Evolutionary conservation across 306 rosid genomes (phyloP), one percentile per base, ranked within the genome.

Genomic region (peach (Prunus persica)): DNA sequence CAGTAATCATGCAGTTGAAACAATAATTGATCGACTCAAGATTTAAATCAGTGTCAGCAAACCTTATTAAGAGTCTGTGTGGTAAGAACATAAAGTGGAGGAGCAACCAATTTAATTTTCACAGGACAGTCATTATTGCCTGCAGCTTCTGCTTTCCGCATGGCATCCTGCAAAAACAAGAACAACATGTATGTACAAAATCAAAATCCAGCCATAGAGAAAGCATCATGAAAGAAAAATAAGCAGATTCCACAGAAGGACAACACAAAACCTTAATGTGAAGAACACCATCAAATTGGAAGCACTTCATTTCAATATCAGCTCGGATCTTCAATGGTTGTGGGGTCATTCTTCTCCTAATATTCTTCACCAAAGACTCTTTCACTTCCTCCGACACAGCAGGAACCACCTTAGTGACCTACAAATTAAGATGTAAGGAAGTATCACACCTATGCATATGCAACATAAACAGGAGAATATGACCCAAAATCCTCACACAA

Each of bases 1-100:
- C 19, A 18, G 10, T n/a, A 24, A 45, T 62, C 60, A 50, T 28
- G 51, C 27, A 62, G 22, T n/a, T 45, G 27, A 55, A 47, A 19
- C 9, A 13, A 63, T 14, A 54, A 55, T 11, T 70, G 13, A 79
- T 45, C 60, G 72, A 50, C 78, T 52, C 19, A 70, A 76, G n/a
- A 38, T 45, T 46, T 54, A 52, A 3, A 47, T 15, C 2, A 66
- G n/a, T 9, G 47, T 72, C 62, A 76, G 74, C 88, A 19, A 62
- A 95, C 99, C 98, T 96, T 96, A 87, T 96, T 98, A 22, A 96
- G 99, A 72, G 99, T 96, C 83, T 92, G 97, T 60, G 99, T 92
- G 74, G 99, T 92, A 64, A 96, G 91, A 76, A 92, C 99, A 75
- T 96, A 92, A 20, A 92, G 97, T 15, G 99, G 98, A 43, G 99